A percentile compares a stretch with the other conserved stretches of the same genome.
Conservation (phyloP, 345 rosid genomes). For the Melastoma malabathricum region DNA sequence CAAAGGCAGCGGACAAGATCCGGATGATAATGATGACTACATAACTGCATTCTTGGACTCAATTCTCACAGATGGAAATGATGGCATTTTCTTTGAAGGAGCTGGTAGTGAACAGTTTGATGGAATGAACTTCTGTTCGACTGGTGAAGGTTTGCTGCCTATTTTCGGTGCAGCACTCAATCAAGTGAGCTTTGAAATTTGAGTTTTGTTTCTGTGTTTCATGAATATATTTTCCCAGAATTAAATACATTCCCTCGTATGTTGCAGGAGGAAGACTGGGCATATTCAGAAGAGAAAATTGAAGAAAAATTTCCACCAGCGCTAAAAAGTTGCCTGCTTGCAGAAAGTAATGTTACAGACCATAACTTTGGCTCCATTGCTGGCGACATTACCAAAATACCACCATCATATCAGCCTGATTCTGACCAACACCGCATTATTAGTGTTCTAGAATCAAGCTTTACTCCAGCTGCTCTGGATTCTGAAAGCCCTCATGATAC, state of each 20-base stretch:
- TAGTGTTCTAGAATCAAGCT: not conserved
- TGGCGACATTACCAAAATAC: not conserved
- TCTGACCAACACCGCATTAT: slow-evolving; percentile 8
- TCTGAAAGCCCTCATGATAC: slow-evolving; percentile 11
- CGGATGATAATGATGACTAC: slow-evolving; percentile 4
- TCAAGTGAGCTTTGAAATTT: no score
- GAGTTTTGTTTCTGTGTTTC: no score
- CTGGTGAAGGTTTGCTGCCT: no score
- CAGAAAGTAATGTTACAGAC: no score
- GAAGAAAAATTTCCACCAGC: no score
- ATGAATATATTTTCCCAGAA: no score
- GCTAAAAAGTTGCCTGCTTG: no score
- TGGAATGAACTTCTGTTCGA: no score
- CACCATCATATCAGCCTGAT: slow-evolving; percentile 9
- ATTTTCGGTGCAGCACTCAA: no score
- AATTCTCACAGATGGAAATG: slow-evolving; percentile 2
- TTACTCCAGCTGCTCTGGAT: slow-evolving; percentile 5
- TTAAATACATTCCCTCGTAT: no score
- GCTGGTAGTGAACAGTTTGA: not conserved
- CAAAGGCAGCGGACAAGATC: not conserved
- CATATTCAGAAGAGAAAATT: no score
- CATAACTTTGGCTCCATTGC: not conserved
- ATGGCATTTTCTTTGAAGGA: not conserved
- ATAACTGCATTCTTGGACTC: slow-evolving; percentile 6
- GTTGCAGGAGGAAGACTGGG: no score